Conservation (phyloP, 768 basidiomycete genomes). For the Mycena haematopus region DNA sequence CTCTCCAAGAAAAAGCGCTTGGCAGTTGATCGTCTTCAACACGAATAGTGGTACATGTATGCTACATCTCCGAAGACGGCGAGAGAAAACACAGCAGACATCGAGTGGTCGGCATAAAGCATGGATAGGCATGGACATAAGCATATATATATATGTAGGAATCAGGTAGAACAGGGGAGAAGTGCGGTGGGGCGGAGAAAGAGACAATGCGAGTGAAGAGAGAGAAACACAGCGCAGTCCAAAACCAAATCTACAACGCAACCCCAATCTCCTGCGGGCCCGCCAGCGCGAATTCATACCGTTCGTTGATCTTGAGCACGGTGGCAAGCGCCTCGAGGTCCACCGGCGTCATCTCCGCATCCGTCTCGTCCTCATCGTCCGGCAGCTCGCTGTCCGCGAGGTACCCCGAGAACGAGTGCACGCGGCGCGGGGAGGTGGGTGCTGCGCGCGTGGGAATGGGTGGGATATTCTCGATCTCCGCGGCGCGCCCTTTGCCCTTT, state of each 20-base stretch:
- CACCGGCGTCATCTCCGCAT: conserved; percentile 4
- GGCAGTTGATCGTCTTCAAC: too few species aligned
- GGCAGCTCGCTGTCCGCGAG: background rate
- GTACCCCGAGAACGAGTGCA: conserved; percentile 17
- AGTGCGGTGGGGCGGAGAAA: background rate
- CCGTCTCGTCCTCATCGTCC: conserved; percentile 18
- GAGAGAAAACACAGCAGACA: background rate
- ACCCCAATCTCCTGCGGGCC: background rate
- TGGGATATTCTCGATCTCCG: background rate
- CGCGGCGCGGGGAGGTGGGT: background rate
- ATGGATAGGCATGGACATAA: background rate
- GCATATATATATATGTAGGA: background rate
- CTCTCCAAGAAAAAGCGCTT: too few species aligned
- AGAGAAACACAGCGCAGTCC: background rate
- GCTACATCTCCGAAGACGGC: background rate
- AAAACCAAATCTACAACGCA: background rate
- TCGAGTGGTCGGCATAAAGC: background rate
- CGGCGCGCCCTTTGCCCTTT: background rate
- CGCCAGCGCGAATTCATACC: background rate
- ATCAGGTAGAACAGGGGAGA: background rate
- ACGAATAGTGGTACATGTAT: background rate
- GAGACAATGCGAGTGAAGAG: background rate
- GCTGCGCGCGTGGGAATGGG: background rate
- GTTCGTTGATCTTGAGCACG: background rate
- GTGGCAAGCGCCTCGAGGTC: background rate